Evolutionary conservation across 1,139 yeast genomes (phyloP).

Genomic region (Nakaseomyces bracarensis): DNA sequence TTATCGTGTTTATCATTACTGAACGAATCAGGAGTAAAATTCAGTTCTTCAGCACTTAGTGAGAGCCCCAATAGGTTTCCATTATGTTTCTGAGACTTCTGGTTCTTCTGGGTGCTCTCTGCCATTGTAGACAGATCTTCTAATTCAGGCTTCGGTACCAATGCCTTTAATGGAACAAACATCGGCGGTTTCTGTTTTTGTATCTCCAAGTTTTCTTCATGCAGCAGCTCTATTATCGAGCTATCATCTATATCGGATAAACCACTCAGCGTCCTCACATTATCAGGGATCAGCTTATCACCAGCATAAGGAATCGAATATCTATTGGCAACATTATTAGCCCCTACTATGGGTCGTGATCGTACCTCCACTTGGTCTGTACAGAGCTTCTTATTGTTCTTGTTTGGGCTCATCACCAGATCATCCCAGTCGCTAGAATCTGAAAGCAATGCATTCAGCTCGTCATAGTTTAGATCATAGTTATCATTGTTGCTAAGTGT

Average conservation of each 20-base stretch:
- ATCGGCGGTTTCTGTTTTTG: conserved; percentile 2
- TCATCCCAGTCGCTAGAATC: conserved; percentile 27
- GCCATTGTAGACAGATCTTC: background rate
- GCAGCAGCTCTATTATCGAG: conserved; percentile 3
- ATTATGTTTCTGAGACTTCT: background rate
- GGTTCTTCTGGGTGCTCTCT: conserved; percentile 3
- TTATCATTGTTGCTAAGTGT: background rate
- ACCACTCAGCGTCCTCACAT: background rate
- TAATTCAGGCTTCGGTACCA: conserved; percentile 2
- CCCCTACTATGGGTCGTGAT: conserved; percentile 3
- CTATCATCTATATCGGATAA: conserved; percentile 2
- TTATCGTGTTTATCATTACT: background rate
- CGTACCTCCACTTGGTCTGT: background rate
- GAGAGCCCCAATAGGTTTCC: background rate
- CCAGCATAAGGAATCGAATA: too few relatives aligned
- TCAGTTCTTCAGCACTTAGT: background rate
- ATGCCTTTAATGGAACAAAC: conserved; percentile 5
- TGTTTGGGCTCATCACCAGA: conserved; percentile 3
- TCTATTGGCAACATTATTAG: conserved; percentile 1
- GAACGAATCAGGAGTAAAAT: background rate
- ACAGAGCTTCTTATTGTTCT: conserved; percentile 1
- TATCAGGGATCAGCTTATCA: too few relatives aligned
- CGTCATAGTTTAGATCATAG: conserved; percentile 11
- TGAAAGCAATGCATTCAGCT: conserved; percentile 19
- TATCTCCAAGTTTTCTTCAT: background rate